These are phyloP conservation scores for Microcyclospora tardicrescens DNA, from an alignment of 2,329 filamentous ascomycete genomes.

Conservation along the genomic window DNA sequence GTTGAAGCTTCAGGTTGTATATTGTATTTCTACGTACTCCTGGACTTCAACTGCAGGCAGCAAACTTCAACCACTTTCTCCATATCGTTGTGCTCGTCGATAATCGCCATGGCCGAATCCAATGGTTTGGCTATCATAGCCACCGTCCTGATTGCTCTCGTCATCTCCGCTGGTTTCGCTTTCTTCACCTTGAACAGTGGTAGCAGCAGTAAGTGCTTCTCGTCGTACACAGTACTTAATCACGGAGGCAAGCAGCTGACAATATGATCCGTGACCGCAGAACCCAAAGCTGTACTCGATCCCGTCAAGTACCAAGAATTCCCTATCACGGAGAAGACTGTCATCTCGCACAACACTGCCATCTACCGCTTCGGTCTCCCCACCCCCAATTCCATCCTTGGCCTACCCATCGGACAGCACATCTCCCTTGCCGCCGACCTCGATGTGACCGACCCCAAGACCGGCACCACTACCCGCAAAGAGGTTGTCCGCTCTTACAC, in stretches of 20 bases:
- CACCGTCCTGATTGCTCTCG: too few relatives aligned
- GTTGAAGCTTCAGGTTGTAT: too few relatives aligned
- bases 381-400: slow-evolving; percentile 64
- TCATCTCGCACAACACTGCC: slow-evolving; percentile 95
- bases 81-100: too few relatives aligned
- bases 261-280: too few relatives aligned
- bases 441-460: slow-evolving; percentile 48
- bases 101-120: too few relatives aligned
- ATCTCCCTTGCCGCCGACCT: slow-evolving; percentile 84
- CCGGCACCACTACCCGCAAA: slow-evolving; percentile 60
- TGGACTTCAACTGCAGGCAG: too few relatives aligned
- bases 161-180: too few relatives aligned
- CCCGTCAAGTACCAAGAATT: slow-evolving; percentile 83
- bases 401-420: slow-evolving; percentile 95
- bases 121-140: too few relatives aligned
- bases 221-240: not conserved
- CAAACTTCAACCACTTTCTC: too few relatives aligned
- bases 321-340: slow-evolving; percentile 83
- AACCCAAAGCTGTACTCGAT: slow-evolving; percentile 62
- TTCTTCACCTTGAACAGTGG: not conserved
- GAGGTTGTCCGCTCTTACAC: slow-evolving; percentile 88
- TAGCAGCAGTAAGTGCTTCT: slow-evolving; percentile 6
- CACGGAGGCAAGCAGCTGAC: not conserved
- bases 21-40: too few relatives aligned
- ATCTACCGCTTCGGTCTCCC: slow-evolving; percentile 96